Evolutionary conservation across 768 basidiomycete species (phyloP).

Genomic region (Amanita thiersii): DNA sequence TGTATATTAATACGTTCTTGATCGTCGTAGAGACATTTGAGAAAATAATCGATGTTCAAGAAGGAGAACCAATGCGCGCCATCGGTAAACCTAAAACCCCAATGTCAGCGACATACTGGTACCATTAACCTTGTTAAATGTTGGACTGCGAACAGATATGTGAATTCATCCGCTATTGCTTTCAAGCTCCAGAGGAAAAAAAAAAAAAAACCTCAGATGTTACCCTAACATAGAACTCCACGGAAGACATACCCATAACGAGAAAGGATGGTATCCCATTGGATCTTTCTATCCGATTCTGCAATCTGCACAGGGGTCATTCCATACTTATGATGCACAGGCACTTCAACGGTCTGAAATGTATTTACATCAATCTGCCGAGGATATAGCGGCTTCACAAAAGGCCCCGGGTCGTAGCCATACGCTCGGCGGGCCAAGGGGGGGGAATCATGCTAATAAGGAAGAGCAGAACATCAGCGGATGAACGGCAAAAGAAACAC

Average conservation of each 20-base stretch:
- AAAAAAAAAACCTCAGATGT: slow-evolving; percentile 3
- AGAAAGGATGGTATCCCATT: slow-evolving; percentile 36
- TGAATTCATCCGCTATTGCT: slow-evolving; percentile 41
- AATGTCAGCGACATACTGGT: background rate
- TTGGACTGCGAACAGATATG: slow-evolving; percentile 38
- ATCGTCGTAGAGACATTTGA: slow-evolving; percentile 41
- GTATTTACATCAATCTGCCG: slow-evolving; percentile 30
- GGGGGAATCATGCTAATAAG: slow-evolving; percentile 20
- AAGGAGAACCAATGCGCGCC: slow-evolving; percentile 65
- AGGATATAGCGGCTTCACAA: slow-evolving; percentile 27
- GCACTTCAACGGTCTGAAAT: slow-evolving; percentile 22
- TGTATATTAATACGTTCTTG: slow-evolving; percentile 52
- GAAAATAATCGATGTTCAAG: slow-evolving; percentile 49
- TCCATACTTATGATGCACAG: slow-evolving; percentile 23
- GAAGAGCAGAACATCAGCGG: slow-evolving; percentile 4
- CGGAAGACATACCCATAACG: slow-evolving; percentile 26
- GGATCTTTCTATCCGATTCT: slow-evolving; percentile 26
- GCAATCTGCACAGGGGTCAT: slow-evolving; percentile 23
- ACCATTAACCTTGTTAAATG: too few relatives aligned
- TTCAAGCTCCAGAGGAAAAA: slow-evolving; percentile 27
- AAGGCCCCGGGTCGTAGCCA: slow-evolving; percentile 27
- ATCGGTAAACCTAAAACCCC: slow-evolving; percentile 44
- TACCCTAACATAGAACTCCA: background rate
- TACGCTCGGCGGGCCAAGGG: slow-evolving; percentile 24
- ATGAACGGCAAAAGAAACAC: too few relatives aligned